phyloP scores from a whole-genome alignment of 2,329 filamentous ascomycete species.

The Alternaria metachromatica region DNA sequence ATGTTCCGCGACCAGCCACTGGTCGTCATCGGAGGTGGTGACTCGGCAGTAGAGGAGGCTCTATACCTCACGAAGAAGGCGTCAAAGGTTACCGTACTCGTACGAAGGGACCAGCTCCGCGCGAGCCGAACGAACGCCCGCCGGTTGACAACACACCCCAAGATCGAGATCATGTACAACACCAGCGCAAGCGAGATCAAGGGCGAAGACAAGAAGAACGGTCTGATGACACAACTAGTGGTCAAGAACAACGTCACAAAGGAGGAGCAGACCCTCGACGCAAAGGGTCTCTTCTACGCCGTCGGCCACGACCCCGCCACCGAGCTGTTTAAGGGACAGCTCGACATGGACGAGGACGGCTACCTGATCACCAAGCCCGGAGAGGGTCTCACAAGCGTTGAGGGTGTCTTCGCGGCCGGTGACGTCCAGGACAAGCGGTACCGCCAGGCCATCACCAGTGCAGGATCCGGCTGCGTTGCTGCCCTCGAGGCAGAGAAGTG shows the following conservation, averaged over 20 bases:
- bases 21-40: constrained; percentile 94
- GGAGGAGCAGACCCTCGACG: constrained; percentile 80
- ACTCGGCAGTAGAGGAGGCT: constrained; percentile 96
- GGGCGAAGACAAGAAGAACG: constrained; percentile 75
- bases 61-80: constrained; percentile 98
- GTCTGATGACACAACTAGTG: constrained; percentile 86
- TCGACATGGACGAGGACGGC: constrained; percentile 86
- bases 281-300: constrained; percentile 95
- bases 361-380: constrained; percentile 91
- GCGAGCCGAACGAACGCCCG: constrained; percentile 93
- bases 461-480: constrained; percentile 92
- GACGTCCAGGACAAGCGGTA: constrained; percentile 99
- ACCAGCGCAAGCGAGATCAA: constrained; percentile 80
- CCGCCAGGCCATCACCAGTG: constrained; percentile 96
- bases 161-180: constrained; percentile 91
- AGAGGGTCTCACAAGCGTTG: constrained; percentile 83
- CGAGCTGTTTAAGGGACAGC: constrained; percentile 84
- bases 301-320: constrained; percentile 97
- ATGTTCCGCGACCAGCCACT: constrained; percentile 97
- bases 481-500: constrained; percentile 96
- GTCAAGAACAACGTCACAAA: constrained; percentile 81
- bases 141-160: constrained; percentile 79
- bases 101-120: constrained; percentile 83
- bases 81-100: constrained; percentile 91
- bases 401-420: constrained; percentile 94